Evolutionary conservation across 2,329 filamentous ascomycete species (phyloP).

Genomic region (Clathrospora elynae): DNA sequence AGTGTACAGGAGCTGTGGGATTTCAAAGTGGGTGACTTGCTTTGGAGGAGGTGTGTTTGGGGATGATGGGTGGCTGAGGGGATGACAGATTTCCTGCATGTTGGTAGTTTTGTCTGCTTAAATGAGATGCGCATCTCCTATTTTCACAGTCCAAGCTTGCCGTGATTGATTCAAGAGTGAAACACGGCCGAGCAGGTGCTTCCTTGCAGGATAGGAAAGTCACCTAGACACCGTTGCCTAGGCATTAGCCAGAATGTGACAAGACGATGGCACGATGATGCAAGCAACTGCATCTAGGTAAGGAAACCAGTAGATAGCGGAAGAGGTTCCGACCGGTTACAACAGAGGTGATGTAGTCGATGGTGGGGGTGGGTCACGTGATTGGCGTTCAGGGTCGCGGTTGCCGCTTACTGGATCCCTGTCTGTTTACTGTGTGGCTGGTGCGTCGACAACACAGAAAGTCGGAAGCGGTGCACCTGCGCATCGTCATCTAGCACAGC

Average conservation of each 20-base stretch:
- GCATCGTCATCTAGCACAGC: conserved; percentile 34
- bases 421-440: conserved; percentile 37
- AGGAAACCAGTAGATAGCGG: background rate
- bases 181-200: too few relatives aligned
- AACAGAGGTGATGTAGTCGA: conserved; percentile 6
- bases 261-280: too few relatives aligned
- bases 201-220: too few relatives aligned
- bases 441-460: conserved; percentile 28
- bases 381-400: conserved; percentile 27
- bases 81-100: conserved; percentile 6
- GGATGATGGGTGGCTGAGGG: background rate
- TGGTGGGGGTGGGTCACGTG: conserved; percentile 15
- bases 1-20: conserved; percentile 12
- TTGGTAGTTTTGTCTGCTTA: conserved; percentile 10
- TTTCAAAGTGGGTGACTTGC: conserved; percentile 5
- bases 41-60: conserved; percentile 14
- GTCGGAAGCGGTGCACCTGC: conserved; percentile 18
- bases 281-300: too few relatives aligned
- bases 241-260: too few relatives aligned
- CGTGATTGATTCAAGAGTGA: conserved; percentile 1
- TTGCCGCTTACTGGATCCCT: conserved; percentile 30
- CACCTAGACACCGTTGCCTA: too few relatives aligned
- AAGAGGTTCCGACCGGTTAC: background rate
- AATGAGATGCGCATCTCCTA: conserved; percentile 19
- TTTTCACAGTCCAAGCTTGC: background rate